Conservation (phyloP, 2,329 filamentous ascomycete species). For the Fusarium decemcellulare region DNA sequence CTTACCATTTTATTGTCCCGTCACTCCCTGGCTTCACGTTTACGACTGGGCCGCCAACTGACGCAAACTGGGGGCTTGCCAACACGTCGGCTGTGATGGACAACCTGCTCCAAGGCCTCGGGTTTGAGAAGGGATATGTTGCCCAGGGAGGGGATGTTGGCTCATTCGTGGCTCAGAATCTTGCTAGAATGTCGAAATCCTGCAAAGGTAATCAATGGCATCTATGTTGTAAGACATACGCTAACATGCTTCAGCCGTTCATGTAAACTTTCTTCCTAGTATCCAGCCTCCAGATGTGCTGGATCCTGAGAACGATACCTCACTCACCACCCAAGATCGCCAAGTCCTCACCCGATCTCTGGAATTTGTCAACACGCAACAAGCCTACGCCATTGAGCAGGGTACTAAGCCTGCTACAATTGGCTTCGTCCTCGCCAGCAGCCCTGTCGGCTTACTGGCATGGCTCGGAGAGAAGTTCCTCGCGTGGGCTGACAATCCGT, state of each 20-base stretch:
- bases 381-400: neutral
- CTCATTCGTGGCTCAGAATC: neutral
- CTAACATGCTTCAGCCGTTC: neutral
- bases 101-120: neutral
- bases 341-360: neutral
- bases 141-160: neutral
- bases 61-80: neutral
- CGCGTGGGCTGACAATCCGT: neutral
- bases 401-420: neutral
- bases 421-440: neutral
- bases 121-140: neutral
- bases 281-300: neutral
- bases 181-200: neutral
- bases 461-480: slow-evolving; percentile 5
- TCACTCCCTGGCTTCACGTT: slow-evolving; percentile 1
- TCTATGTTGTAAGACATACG: neutral
- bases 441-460: neutral
- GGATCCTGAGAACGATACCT: neutral
- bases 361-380: neutral
- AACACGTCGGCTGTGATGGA: neutral
- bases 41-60: neutral
- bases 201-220: neutral
- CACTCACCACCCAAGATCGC: neutral
- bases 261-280: neutral
- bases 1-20: neutral